Evolutionary conservation across 2,329 filamentous ascomycete genomes (phyloP), one percentile per base, ranked within the genome.

Genomic region (Chrysoporthe austroafricana): DNA sequence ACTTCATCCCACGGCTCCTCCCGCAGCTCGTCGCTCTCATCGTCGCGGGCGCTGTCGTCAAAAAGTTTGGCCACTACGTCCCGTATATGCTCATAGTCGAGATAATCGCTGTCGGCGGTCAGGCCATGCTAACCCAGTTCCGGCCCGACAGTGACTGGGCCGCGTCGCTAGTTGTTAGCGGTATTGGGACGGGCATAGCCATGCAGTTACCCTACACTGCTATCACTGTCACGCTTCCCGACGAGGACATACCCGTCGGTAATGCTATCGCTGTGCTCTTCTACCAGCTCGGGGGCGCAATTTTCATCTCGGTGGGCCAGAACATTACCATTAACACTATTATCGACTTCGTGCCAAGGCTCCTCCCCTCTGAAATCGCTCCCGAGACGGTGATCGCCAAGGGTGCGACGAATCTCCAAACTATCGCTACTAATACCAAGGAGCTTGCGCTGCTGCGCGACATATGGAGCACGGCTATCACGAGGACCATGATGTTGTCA

Each of bases 21-120:
- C 57, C 57, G 18, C 57, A 59, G 57, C 39, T 59, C 57, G 57
- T 59, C 36, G 14, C 57, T 9, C 36, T 59, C n/a, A 59, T 59
- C 9, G 21, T 39, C 36, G 39, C 57, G 3, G 57, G 57, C 18
- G 57, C 39, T 26, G 18, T 59, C 3, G 57, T 59, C 18, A 59
- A 42, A 36, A 59, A 42, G 32, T 59, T 42, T 36, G 57, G 57
- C 11, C 32, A 59, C 34, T 59, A 59, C 21, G 39, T 59, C 16
- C 57, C 57, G 32, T 59, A 59, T 4, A 59, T 59, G 57, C 34
- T 59, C 39, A 16, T 59, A 16, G 57, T 39, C 57, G 57, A 59
- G n/a, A 16, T 59, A 16, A 59, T 59, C 6, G 36, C 34, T 44
- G 18, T 59, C 39, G 34, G 16, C 34, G 57, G 57, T 18, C 57